phyloP scores from a whole-genome alignment of 1,139 yeast species.

The Kodamaea suecica region DNA sequence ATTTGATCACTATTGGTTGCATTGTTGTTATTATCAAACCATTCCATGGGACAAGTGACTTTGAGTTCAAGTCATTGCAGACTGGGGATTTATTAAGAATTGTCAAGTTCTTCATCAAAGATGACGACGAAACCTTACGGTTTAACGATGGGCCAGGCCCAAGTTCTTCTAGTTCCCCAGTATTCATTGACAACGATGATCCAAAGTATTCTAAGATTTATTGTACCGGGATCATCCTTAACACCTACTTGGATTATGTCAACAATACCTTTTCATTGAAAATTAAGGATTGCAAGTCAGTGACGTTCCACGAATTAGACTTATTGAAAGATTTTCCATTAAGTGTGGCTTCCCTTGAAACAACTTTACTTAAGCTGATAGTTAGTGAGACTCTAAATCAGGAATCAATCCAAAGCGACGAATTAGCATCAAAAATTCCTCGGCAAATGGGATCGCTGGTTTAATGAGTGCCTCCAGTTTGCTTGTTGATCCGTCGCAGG shows the following conservation, averaged over 20 bases:
- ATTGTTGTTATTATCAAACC: conserved; percentile 38
- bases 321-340: conserved; percentile 35
- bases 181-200: conserved; percentile 10
- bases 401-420: background rate
- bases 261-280: conserved; percentile 20
- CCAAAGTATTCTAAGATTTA: conserved; percentile 20
- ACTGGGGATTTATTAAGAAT: conserved; percentile 36
- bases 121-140: no score
- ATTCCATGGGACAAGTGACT: conserved; percentile 21
- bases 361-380: conserved; percentile 23
- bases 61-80: conserved; percentile 27
- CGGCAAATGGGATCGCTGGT: no score
- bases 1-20: conserved; percentile 28
- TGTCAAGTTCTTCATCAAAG: conserved; percentile 25
- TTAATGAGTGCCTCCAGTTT: no score
- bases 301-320: conserved; percentile 12
- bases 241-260: conserved; percentile 25
- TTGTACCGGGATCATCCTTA: conserved; percentile 35
- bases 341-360: conserved; percentile 28
- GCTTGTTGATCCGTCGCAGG: no score
- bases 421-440: background rate
- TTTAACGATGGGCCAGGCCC: background rate
- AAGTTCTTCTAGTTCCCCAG: background rate
- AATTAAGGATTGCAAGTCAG: conserved; percentile 14
- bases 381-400: no score